phyloP scores from a whole-genome alignment of 305 asterid genomes.

The Fraxinus albicans region DNA sequence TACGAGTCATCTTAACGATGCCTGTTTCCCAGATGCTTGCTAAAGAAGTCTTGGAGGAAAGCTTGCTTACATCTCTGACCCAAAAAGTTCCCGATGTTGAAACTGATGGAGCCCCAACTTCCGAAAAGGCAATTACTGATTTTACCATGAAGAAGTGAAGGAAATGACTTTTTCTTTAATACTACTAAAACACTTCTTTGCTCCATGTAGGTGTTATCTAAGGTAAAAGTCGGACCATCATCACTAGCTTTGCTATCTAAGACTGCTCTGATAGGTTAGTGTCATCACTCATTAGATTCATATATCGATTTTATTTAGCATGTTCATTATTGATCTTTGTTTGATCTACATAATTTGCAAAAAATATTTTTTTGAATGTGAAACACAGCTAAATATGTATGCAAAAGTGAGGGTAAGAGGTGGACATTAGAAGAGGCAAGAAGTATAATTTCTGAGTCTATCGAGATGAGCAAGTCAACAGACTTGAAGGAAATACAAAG shows the following conservation, averaged over 20 bases:
- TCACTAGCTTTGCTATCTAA: slow-evolving; percentile 86
- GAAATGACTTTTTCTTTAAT: background rate
- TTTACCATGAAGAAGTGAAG: slow-evolving; percentile 22
- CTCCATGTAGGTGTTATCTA: slow-evolving; percentile 71
- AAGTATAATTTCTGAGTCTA: slow-evolving; percentile 69
- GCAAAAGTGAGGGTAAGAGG: slow-evolving; percentile 79
- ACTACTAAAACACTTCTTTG: slow-evolving; percentile 11
- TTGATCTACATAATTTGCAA: slow-evolving; percentile 1
- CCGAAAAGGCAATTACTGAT: slow-evolving; percentile 57
- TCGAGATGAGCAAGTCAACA: slow-evolving; percentile 80
- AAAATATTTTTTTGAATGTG: slow-evolving; percentile 18
- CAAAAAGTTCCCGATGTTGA: slow-evolving; percentile 60
- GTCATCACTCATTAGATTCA: slow-evolving; percentile 6
- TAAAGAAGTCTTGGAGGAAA: slow-evolving; percentile 73
- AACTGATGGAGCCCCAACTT: slow-evolving; percentile 55
- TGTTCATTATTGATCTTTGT: slow-evolving; percentile 12
- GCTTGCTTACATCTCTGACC: slow-evolving; percentile 71
- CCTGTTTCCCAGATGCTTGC: slow-evolving; percentile 78
- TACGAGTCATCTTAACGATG: slow-evolving; percentile 18
- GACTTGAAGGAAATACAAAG: slow-evolving; percentile 64
- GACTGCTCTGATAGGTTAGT: slow-evolving; percentile 87
- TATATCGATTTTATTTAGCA: slow-evolving; percentile 10
- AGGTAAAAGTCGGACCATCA: slow-evolving; percentile 87
- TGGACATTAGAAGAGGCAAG: slow-evolving; percentile 75
- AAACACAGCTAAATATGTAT: slow-evolving; percentile 68